A percentile compares a stretch with the other conserved stretches of the same genome.
Conservation (phyloP, 2,329 filamentous ascomycete genomes). For the Aspergillus versicolor region DNA sequence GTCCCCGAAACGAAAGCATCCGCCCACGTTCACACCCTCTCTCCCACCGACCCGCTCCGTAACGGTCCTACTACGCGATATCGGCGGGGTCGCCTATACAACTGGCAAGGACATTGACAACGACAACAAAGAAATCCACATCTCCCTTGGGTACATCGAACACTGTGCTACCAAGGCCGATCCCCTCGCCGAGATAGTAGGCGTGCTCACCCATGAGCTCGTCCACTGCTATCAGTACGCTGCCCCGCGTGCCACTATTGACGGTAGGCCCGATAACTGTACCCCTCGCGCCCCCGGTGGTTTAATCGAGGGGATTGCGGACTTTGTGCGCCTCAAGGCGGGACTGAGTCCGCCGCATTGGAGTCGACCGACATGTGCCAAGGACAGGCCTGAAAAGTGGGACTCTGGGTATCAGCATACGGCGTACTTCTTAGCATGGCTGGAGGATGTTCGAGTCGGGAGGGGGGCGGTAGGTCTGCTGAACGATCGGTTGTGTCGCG, state of each 20-base stretch:
- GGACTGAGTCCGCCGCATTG: slow-evolving; percentile 79
- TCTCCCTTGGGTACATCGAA: slow-evolving; percentile 74
- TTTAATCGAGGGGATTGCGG: slow-evolving; percentile 85
- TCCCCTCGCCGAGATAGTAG: slow-evolving; percentile 64
- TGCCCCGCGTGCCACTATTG: slow-evolving; percentile 49
- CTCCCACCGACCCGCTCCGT: slow-evolving; percentile 75
- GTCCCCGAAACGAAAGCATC: slow-evolving; percentile 10
- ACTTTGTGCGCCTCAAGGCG: slow-evolving; percentile 81
- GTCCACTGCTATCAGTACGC: slow-evolving; percentile 94
- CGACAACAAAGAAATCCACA: slow-evolving; percentile 91
- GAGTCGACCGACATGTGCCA: slow-evolving; percentile 54
- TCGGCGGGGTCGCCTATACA: slow-evolving; percentile 87
- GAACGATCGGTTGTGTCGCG: slow-evolving; percentile 38
- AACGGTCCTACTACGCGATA: slow-evolving; percentile 75
- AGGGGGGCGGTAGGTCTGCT: slow-evolving; percentile 63
- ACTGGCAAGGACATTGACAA: slow-evolving; percentile 73
- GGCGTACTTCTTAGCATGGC: slow-evolving; percentile 84
- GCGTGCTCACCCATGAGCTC: slow-evolving; percentile 87
- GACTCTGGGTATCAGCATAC: slow-evolving; percentile 88
- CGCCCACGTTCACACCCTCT: slow-evolving; percentile 30
- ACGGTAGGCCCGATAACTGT: slow-evolving; percentile 20
- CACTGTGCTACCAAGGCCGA: slow-evolving; percentile 23
- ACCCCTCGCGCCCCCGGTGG: slow-evolving; percentile 60
- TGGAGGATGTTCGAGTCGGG: slow-evolving; percentile 71
- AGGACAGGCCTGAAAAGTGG: slow-evolving; percentile 64